Conservation (phyloP, 192 early-diverging fungal species). For the Podila epicladia region DNA sequence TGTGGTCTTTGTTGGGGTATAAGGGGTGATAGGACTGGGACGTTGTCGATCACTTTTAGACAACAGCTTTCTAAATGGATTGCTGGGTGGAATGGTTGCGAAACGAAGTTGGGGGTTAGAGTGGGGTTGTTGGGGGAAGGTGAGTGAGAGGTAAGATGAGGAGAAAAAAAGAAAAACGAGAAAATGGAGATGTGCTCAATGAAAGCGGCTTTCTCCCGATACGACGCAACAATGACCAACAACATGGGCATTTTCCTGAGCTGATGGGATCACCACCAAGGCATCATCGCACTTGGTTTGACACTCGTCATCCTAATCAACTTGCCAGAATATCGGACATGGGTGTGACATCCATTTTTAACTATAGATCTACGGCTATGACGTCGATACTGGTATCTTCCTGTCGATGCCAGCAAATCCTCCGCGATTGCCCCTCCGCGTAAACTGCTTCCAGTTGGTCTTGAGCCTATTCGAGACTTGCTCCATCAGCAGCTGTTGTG, state of each 20-base stretch:
- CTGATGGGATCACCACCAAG: too few species aligned
- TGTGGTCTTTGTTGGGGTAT: too few species aligned
- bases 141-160: neutral
- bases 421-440: constrained; percentile 59
- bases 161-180: neutral
- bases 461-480: constrained; percentile 60
- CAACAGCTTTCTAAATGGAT: too few species aligned
- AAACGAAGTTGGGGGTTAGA: neutral
- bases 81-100: neutral
- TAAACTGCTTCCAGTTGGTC: constrained; percentile 67
- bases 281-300: too few species aligned
- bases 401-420: constrained; percentile 62
- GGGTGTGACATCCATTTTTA: too few species aligned
- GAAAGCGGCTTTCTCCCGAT: neutral
- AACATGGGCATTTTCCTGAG: too few species aligned
- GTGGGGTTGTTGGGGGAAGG: too few species aligned
- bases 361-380: neutral
- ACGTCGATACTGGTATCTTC: constrained; percentile 6
- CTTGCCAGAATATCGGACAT: too few species aligned
- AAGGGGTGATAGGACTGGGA: too few species aligned
- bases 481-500: constrained; percentile 61
- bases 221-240: too few species aligned
- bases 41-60: too few species aligned
- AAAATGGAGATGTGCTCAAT: neutral
- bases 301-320: too few species aligned